Evolutionary conservation across 805 yeast genomes (phyloP), one percentile per base, ranked within the genome.

Genomic region (Candida corydali): DNA sequence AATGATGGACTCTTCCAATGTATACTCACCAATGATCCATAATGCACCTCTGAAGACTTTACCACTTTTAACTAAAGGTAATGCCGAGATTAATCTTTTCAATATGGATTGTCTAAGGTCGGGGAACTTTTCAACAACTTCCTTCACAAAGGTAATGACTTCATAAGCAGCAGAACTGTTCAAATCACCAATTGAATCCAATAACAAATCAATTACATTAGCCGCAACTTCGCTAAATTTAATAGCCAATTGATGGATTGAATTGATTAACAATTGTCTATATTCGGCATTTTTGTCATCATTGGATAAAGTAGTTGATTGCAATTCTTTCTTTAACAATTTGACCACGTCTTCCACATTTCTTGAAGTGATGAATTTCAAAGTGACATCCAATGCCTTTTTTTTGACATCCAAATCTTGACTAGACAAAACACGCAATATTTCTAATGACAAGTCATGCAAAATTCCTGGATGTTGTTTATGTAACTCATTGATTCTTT

Each of bases 1-100:
- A 43, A 93, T 80, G 36, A 83, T 83, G 17, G 70, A 60, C 45
- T 81, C 87, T 36, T 80, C 82, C 31, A 74, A 52, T 26, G 89
- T 70, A 60, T 88, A 93, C 63, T 94, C 98, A 61, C 99, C 98
- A 50, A 93, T 64, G 34, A 93, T 81, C 99, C 99, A 93, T 42
- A 94, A 69, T 0, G 95, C 87, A 20, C 96, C 95, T 47, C 98
- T 80, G 65, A 80, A 84, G 8, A 93, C 96, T 52, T 88, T 88
- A 9, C 96, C 95, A 41, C 93, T 81, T 55, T 80, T 85, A 34
- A 86, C 80, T 17, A 69, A 67, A 18, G 77, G 77, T 54, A 93
- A 69, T 10, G 86, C 67, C 7, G 51, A 50, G 29, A 87, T 61
- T 42, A 93, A 75, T 48, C 82, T 79, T 30, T 60, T 57, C 38